Evolutionary conservation across 352 stramenopile genomes (phyloP).

Genomic region (Globisporangium rhizosaccharum): DNA sequence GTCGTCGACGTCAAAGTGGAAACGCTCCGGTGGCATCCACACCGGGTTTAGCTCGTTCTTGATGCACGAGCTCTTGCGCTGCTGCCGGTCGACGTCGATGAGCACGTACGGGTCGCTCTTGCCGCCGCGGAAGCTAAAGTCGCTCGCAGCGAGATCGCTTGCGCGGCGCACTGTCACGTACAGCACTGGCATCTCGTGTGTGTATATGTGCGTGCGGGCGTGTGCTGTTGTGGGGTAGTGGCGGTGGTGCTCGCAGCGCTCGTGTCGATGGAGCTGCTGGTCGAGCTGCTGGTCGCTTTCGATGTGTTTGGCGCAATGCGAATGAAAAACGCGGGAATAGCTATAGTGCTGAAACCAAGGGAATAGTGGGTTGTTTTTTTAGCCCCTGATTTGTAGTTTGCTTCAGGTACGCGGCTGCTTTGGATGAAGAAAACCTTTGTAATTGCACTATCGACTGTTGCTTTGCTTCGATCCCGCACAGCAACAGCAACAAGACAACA

Average conservation of each 20-base stretch:
- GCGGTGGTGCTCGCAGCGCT: background rate
- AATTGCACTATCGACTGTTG: too few relatives aligned
- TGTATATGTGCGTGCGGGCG: background rate
- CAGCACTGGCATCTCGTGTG: conserved; percentile 37
- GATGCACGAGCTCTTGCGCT: conserved; percentile 53
- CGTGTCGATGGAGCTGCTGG: too few relatives aligned
- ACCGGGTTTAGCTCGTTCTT: conserved; percentile 62
- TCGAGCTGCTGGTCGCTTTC: background rate
- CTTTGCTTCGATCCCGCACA: too few relatives aligned
- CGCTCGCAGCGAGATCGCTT: conserved; percentile 49
- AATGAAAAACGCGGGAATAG: too few relatives aligned
- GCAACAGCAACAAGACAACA: too few relatives aligned
- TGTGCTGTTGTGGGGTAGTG: background rate
- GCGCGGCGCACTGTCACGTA: conserved; percentile 42
- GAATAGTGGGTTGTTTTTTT: too few relatives aligned
- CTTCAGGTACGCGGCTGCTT: too few relatives aligned
- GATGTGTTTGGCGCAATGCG: background rate
- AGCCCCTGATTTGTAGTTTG: too few relatives aligned
- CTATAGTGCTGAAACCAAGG: too few relatives aligned
- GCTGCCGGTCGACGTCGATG: conserved; percentile 40
- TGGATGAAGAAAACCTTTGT: too few relatives aligned
- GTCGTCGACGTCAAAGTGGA: conserved; percentile 50
- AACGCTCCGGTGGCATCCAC: conserved; percentile 55
- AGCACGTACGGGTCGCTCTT: conserved; percentile 79
- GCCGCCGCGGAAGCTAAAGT: conserved; percentile 46